phyloP scores from a whole-genome alignment of 1,284 basidiomycete species.

The Austroboletus novae-zelandiae region DNA sequence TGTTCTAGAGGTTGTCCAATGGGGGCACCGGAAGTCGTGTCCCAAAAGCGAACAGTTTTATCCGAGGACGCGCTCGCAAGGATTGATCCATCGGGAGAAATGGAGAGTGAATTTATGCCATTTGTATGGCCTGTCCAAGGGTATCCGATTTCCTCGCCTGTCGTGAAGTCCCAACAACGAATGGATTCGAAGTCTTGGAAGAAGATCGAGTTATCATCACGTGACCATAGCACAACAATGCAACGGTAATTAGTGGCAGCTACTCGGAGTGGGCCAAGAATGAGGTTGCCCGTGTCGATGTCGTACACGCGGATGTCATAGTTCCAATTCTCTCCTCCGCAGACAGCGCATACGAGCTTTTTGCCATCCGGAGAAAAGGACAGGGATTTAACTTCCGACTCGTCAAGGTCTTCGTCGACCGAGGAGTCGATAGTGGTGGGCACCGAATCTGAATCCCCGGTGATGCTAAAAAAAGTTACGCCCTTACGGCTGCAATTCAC shows the following conservation, averaged over 20 bases:
- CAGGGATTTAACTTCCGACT: not conserved
- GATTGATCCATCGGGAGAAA: conserved; percentile 1
- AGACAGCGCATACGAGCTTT: conserved; percentile 1
- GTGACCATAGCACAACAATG: conserved; percentile 10
- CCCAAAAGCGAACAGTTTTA: conserved; percentile 10
- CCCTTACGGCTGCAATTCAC: no score
- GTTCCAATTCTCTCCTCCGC: not conserved
- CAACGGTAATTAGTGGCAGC: not conserved
- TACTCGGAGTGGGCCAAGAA: not conserved
- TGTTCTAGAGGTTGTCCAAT: not conserved
- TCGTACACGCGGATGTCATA: not conserved
- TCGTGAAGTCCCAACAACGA: not conserved
- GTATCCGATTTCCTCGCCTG: not conserved
- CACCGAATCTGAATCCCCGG: not conserved
- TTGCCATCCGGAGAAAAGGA: conserved; percentile 4
- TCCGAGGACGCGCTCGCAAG: conserved; percentile 5
- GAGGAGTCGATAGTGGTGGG: not conserved
- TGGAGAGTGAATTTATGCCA: not conserved
- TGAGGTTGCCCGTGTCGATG: not conserved
- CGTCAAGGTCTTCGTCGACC: no score
- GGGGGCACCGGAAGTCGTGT: not conserved
- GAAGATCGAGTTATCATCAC: conserved; percentile 7
- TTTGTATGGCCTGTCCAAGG: conserved; percentile 5
- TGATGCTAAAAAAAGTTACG: not conserved
- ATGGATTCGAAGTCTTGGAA: not conserved